Percentiles rank a stretch among this genome's conserved stretches.
These are phyloP conservation scores for Rhizopogon roseolus DNA, from an alignment of 768 basidiomycete species.

Conservation along the genomic window DNA sequence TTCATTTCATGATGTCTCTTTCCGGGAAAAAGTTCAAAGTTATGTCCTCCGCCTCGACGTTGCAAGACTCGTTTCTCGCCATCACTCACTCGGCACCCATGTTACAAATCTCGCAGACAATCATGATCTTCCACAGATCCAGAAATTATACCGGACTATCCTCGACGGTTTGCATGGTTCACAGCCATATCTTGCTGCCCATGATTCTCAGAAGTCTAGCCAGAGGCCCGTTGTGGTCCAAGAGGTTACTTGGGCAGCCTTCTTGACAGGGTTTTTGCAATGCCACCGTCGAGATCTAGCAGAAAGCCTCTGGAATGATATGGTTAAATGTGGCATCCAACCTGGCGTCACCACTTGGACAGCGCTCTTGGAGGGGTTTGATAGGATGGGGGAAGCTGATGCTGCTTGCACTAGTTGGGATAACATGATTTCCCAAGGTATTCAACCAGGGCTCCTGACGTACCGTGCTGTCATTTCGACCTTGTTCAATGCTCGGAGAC, in stretches of 20 bases:
- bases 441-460: constrained; percentile 55
- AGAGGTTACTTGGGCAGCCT: constrained; percentile 56
- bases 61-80: constrained; percentile 48
- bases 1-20: constrained; percentile 28
- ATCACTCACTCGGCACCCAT: constrained; percentile 45
- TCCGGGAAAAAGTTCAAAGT: constrained; percentile 36
- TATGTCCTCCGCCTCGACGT: constrained; percentile 47
- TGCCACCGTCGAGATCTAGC: constrained; percentile 53
- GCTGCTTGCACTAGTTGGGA: constrained; percentile 61
- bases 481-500: constrained; percentile 47
- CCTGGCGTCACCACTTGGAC: constrained; percentile 68
- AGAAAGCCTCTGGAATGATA: constrained; percentile 64
- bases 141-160: constrained; percentile 46
- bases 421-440: constrained; percentile 50
- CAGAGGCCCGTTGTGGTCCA: constrained; percentile 46
- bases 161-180: constrained; percentile 45
- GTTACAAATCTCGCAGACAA: constrained; percentile 40
- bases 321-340: constrained; percentile 40
- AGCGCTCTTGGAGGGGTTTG: constrained; percentile 62
- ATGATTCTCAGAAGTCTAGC: constrained; percentile 30
- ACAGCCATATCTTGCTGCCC: constrained; percentile 50
- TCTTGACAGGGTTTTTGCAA: constrained; percentile 61
- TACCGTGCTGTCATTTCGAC: constrained; percentile 70
- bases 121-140: constrained; percentile 28
- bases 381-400: constrained; percentile 41